These are phyloP conservation scores for Wickerhamiella sergipiensis DNA, from an alignment of 805 yeast genomes.

Conservation along the genomic window DNA sequence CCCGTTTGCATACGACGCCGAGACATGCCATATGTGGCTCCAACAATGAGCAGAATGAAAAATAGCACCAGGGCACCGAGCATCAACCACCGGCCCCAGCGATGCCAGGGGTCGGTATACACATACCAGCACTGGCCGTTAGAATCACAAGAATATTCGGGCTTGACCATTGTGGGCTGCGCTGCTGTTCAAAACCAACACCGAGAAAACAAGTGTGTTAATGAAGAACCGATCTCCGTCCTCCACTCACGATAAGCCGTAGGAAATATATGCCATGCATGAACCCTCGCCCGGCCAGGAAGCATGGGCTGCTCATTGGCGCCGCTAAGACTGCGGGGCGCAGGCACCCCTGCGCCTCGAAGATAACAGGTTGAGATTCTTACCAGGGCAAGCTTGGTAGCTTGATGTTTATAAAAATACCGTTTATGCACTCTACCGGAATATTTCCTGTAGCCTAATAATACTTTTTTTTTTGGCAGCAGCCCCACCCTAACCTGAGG, in stretches of 20 bases:
- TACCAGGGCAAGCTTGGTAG: no score
- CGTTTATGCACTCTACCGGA: no score
- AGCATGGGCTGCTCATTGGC: background rate
- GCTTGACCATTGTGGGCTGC: background rate
- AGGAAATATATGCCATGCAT: background rate
- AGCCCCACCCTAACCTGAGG: no score
- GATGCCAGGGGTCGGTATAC: conserved; percentile 17
- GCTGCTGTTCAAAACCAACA: background rate
- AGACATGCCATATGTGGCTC: conserved; percentile 17
- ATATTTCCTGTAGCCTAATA: no score
- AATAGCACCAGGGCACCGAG: conserved; percentile 19
- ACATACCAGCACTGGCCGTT: conserved; percentile 13
- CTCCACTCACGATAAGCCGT: background rate
- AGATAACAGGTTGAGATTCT: no score
- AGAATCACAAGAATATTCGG: conserved; percentile 6
- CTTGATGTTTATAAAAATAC: no score
- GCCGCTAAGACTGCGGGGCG: background rate
- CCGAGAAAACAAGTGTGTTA: background rate
- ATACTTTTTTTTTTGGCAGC: no score
- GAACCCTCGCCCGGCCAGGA: background rate
- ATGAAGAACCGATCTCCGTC: background rate
- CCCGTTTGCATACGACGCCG: conserved; percentile 9
- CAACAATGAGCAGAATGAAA: conserved; percentile 14
- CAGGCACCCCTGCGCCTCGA: no score
- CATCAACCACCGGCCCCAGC: conserved; percentile 27